phyloP scores from a whole-genome alignment of 257 asterid genomes.

The Fraxinus pennsylvanica region DNA sequence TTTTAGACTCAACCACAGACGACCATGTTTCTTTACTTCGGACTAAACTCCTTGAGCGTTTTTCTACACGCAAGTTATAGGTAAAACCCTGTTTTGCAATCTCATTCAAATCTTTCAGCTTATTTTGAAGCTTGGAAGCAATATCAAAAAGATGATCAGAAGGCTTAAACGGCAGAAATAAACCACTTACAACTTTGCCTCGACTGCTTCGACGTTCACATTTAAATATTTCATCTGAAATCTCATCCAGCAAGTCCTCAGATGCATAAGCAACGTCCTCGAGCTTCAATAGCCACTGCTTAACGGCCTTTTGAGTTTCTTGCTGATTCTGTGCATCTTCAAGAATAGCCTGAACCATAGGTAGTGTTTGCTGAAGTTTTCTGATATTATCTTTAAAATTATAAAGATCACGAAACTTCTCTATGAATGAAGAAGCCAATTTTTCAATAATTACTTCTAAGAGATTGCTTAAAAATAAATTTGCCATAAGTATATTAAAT shows the following conservation, averaged over 20 bases:
- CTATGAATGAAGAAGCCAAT: conserved; percentile 30
- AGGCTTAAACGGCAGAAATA: neutral
- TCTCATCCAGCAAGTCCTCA: neutral
- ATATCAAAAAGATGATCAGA: neutral
- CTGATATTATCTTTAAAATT: conserved; percentile 12
- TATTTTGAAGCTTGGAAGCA: neutral
- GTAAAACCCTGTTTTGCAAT: neutral
- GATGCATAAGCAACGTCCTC: neutral
- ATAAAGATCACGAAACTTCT: conserved; percentile 24
- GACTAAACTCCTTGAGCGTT: neutral
- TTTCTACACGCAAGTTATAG: neutral
- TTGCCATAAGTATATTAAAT: conserved; percentile 20
- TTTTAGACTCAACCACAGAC: neutral
- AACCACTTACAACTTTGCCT: neutral
- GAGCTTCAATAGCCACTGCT: neutral
- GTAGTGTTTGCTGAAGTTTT: conserved; percentile 21
- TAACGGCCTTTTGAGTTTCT: neutral
- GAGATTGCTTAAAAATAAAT: conserved; percentile 19
- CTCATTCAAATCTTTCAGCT: conserved; percentile 2
- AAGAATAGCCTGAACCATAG: conserved; percentile 25
- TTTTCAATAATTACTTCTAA: conserved; percentile 28
- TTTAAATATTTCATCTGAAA: neutral
- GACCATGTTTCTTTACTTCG: neutral
- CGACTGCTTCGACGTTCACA: conserved; percentile 1
- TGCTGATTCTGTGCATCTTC: conserved; percentile 5